Percentiles rank a stretch among this genome's conserved stretches.
phyloP scores from a whole-genome alignment of 108 stramenopile genomes.

The Fragilariopsis cylindrus region DNA sequence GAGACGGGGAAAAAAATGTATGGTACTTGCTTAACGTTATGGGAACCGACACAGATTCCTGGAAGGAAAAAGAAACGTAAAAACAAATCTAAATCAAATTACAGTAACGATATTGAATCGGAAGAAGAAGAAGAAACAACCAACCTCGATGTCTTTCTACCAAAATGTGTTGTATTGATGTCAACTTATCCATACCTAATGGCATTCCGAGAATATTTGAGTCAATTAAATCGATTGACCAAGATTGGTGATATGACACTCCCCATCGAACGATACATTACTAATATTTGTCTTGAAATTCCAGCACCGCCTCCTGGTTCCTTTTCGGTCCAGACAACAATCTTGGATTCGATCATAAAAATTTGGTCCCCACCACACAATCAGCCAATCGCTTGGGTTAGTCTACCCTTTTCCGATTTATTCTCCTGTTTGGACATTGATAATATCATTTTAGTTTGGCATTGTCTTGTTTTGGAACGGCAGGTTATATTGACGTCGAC shows the following conservation, averaged over 20 bases:
- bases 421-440: slow-evolving; percentile 87
- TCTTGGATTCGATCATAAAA: slow-evolving; percentile 74
- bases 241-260: slow-evolving; percentile 77
- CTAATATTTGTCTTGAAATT: slow-evolving; percentile 92
- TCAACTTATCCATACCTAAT: slow-evolving; percentile 90
- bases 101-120: neutral
- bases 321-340: slow-evolving; percentile 84
- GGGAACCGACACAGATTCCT: slow-evolving; percentile 59
- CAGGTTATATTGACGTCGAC: slow-evolving; percentile 87
- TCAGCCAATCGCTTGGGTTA: slow-evolving; percentile 89
- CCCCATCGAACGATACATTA: slow-evolving; percentile 92
- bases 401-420: slow-evolving; percentile 77
- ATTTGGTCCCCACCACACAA: slow-evolving; percentile 89
- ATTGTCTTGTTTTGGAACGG: slow-evolving; percentile 79
- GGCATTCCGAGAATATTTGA: slow-evolving; percentile 87
- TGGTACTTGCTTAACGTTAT: slow-evolving; percentile 73
- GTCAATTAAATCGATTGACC: slow-evolving; percentile 85
- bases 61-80: slow-evolving; percentile 24
- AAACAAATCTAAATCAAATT: neutral
- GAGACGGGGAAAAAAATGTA: slow-evolving; percentile 75
- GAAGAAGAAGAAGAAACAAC: slow-evolving; percentile 19
- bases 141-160: slow-evolving; percentile 61
- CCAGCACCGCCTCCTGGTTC: slow-evolving; percentile 92
- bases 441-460: slow-evolving; percentile 79
- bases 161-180: slow-evolving; percentile 89